A percentile compares a stretch with the other conserved stretches of the same genome.
Conservation (phyloP, 2,329 filamentous ascomycete species). For the Verticillium klebahnii region DNA sequence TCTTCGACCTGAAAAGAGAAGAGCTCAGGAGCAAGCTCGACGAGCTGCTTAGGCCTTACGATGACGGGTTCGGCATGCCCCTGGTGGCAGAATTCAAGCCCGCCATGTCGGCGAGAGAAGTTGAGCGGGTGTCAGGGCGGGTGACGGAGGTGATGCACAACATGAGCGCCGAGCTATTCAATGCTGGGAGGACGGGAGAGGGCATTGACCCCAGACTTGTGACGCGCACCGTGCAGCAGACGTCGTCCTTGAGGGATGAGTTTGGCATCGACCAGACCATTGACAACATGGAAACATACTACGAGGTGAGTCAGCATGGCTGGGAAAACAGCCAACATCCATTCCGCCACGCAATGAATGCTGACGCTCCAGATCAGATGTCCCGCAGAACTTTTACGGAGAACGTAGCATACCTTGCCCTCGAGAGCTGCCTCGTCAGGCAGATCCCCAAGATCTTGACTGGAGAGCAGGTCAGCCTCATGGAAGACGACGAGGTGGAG, state of each 20-base stretch:
- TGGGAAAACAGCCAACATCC: slow-evolving; percentile 5
- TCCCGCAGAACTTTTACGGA: slow-evolving; percentile 25
- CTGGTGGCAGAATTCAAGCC: background rate
- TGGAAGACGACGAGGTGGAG: slow-evolving; percentile 8
- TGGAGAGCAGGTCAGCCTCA: slow-evolving; percentile 7
- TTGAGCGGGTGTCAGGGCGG: slow-evolving; percentile 10
- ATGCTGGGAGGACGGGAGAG: background rate
- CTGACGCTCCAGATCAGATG: slow-evolving; percentile 15
- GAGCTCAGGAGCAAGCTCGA: slow-evolving; percentile 33
- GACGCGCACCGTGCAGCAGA: slow-evolving; percentile 15
- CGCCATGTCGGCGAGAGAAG: slow-evolving; percentile 5
- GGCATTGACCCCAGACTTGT: background rate
- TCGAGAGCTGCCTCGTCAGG: slow-evolving; percentile 24
- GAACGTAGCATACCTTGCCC: slow-evolving; percentile 23
- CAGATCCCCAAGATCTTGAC: slow-evolving; percentile 18
- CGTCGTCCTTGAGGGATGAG: slow-evolving; percentile 20
- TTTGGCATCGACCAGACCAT: slow-evolving; percentile 25
- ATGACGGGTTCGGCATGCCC: background rate
- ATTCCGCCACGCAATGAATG: background rate
- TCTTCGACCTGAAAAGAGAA: slow-evolving; percentile 29
- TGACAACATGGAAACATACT: slow-evolving; percentile 34
- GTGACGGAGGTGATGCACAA: slow-evolving; percentile 8
- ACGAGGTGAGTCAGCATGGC: slow-evolving; percentile 21
- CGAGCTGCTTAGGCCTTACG: slow-evolving; percentile 33
- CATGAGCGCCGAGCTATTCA: slow-evolving; percentile 12